Conservation (phyloP, 257 asterid genomes). For the Nicotiana benthamiana region DNA sequence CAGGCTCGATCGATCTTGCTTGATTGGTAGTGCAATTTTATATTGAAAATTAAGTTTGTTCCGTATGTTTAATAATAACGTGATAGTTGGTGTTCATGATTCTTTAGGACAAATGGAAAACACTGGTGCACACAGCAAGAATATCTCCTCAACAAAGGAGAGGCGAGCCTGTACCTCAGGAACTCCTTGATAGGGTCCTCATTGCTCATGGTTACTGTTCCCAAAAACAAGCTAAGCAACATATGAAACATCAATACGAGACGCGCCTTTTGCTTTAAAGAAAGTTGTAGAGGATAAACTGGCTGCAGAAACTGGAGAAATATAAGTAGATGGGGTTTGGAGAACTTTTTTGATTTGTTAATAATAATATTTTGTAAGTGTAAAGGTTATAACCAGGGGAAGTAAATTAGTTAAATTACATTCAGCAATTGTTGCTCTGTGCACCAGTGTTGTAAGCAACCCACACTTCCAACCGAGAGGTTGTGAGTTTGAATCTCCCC, state of each 20-base stretch:
- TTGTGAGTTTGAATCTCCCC: no score
- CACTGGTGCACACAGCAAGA: slow-evolving; percentile 23
- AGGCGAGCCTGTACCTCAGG: slow-evolving; percentile 27
- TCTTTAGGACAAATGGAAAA: slow-evolving; percentile 22
- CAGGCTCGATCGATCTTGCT: not conserved
- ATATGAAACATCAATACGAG: slow-evolving; percentile 15
- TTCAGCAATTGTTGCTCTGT: no score
- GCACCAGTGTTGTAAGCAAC: no score
- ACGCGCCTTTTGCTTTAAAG: slow-evolving; percentile 8
- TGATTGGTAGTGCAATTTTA: not conserved
- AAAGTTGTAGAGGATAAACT: not conserved
- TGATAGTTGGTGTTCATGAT: not conserved
- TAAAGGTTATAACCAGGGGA: not conserved
- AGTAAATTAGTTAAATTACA: not conserved
- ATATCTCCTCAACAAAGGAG: slow-evolving; percentile 24
- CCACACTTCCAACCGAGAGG: no score
- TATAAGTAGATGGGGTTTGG: not conserved
- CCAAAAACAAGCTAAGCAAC: slow-evolving; percentile 20
- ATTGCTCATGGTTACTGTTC: slow-evolving; percentile 20
- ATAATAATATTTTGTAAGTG: not conserved
- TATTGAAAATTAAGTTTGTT: not conserved
- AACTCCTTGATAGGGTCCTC: slow-evolving; percentile 20
- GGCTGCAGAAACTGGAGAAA: not conserved
- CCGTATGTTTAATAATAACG: not conserved
- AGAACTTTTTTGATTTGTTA: not conserved